Evolutionary conservation across 805 yeast species (phyloP), one percentile per base, ranked within the genome.

Genomic region (Candida bentonensis): DNA sequence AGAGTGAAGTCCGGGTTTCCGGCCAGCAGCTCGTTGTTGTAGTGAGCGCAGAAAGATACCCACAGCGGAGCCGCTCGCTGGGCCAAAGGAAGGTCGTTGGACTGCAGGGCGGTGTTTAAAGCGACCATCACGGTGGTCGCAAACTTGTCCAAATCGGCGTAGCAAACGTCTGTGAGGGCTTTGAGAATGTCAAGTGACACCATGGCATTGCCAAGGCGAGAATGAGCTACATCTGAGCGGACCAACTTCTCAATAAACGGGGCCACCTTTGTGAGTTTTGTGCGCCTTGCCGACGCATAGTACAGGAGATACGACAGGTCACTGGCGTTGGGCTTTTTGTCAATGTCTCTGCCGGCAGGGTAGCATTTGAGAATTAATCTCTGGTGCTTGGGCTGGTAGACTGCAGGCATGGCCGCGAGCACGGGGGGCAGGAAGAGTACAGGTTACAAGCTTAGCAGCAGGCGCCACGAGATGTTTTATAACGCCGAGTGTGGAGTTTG

Each of bases 241-340:
- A 89, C 76, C 58, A 77, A 79, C 52, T 70, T 74, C 43, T 72
- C 71, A 43, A 89, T 61, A 58, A 79, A 84, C 3, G 66, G 65
- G 21, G 86, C 82, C 20, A 89, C 95, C 56, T 89, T 89, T 53
- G 84, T 92, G 49, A 92, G 68, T 60, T 92, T 89, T 25, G 86
- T 80, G 45, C 96, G 70, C 53, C 96, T 70, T 3, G 96, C 81
- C 34, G 94, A 79, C 20, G 95, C 95, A 60, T 89, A 89, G 67
- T 82, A 89, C 25, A 89, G 65, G 52, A 89, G 69, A 58, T 87
- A 86, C 47, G 94, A 81, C 41, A 94, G 70, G 60, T 92, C 97
- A 20, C 94, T 85, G 2, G 94, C 78, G 60, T 89, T 88, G 15
- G 98, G 95, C 54, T 82, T 80, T 65, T 88, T 88, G 56, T 88